Base-by-base conservation (phyloP, 2,329 filamentous ascomycete species). In the Ploettnerulaceae sp. region DNA sequence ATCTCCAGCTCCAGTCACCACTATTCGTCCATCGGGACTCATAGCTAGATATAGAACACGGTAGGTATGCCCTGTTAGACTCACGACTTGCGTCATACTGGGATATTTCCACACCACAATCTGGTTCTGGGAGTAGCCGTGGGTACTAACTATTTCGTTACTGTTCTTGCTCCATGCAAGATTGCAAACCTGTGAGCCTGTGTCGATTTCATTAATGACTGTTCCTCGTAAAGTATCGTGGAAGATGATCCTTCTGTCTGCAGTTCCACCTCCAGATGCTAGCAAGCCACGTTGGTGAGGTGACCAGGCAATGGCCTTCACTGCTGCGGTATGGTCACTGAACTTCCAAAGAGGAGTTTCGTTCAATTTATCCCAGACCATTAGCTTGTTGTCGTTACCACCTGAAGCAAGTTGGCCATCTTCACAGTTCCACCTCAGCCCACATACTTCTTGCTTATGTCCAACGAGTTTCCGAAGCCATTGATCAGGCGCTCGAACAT, bases 31-130 rank as follows among this genome's bases (percentile, higher is more conserved):
- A 62, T 97, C 91, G 1, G 93, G 93, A 62, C 90, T 96, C 89
- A 97, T 97, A 24, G 90, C 90, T 42, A 98, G 75, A 65, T 97
- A 98, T 3, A 98, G 74, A 9, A 98, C 93, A 61, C 93, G 85
- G 67, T 94, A 97, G 1, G 93, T 98, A 66, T 98, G 93, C 0
- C 93, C 93, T 0, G 93, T 98, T 35, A 98, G 73, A 57, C 88
- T 95, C 31, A 89, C 91, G 7, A 98, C 89, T 65, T 97, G 93
- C 38, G 89, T 89, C 93, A 98, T 97, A 57, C 85, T 90, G 1
- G 93, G 93, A 63, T 98, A 98, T 64, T 98, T 98, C 93, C 93
- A 98, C 45, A 98, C 89, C 28, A 97, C 91, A 59, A 98, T 96
- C 67, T 97, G 93, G 65, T 98, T 96, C 64, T 98, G 93, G 57